These are phyloP conservation scores for Lepidium aucheri DNA, from an alignment of 345 rosid genomes.

Conservation along the genomic window DNA sequence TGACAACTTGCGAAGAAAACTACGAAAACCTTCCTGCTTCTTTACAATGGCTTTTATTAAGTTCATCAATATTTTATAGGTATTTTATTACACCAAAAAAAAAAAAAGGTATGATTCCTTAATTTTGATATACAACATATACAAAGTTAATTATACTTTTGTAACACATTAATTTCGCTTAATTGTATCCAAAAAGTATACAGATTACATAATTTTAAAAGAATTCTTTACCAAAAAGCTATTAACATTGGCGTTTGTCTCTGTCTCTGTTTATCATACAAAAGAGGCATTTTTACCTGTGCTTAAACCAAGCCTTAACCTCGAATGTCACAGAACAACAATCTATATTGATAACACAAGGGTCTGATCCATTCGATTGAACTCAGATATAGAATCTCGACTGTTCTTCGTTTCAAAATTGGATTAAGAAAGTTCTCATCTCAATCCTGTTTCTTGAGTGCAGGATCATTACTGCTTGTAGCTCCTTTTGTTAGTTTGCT, in stretches of 20 bases:
- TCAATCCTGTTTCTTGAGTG: conserved; percentile 38
- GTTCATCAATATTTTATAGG: not conserved
- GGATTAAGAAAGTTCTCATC: not conserved
- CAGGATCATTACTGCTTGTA: conserved; percentile 10
- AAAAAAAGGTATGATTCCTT: too few relatives aligned
- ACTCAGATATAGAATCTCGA: not conserved
- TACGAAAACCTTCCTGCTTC: not conserved
- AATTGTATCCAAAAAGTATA: too few relatives aligned
- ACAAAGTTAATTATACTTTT: too few relatives aligned
- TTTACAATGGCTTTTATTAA: not conserved
- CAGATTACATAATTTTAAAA: too few relatives aligned
- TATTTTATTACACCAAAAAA: too few relatives aligned
- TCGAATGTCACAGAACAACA: not conserved
- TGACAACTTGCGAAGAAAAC: not conserved
- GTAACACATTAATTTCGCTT: too few relatives aligned
- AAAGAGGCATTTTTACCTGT: not conserved
- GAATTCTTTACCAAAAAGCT: not conserved
- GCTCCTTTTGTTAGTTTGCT: conserved; percentile 19
- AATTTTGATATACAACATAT: too few relatives aligned
- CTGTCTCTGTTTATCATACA: not conserved
- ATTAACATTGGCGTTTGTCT: not conserved
- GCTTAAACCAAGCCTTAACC: not conserved
- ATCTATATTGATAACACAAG: not conserved
- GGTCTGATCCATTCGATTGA: not conserved
- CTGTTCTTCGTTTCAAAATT: not conserved